Evolutionary conservation across 495 filamentous ascomycete species (phyloP).

Genomic region (Tuber magnatum): DNA sequence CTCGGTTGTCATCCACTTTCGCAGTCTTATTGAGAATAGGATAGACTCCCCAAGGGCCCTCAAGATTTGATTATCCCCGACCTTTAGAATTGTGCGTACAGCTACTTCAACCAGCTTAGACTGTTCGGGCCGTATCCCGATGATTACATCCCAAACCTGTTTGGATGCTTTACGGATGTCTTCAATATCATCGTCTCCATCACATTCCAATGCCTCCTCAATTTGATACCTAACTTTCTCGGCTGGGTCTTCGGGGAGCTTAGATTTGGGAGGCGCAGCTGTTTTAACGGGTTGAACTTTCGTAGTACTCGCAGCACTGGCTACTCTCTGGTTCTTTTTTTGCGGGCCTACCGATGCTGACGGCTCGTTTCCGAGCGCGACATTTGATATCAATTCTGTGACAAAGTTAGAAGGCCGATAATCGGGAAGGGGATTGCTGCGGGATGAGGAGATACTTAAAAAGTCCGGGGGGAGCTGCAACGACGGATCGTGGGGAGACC

Average conservation of each 20-base stretch:
- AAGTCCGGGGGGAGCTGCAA: not conserved
- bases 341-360: constrained; percentile 23
- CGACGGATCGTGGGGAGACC: not conserved
- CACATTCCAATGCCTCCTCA: constrained; percentile 31
- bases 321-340: constrained; percentile 23
- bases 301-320: constrained; percentile 3
- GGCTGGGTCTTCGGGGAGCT: constrained; percentile 34
- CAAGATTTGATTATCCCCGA: constrained; percentile 36
- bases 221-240: constrained; percentile 35
- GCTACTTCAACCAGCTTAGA: constrained; percentile 33
- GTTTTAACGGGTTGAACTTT: constrained; percentile 9
- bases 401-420: constrained; percentile 9
- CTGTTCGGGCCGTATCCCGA: constrained; percentile 26
- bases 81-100: constrained; percentile 38
- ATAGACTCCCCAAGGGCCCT: constrained; percentile 34
- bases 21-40: constrained; percentile 38
- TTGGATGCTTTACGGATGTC: constrained; percentile 37
- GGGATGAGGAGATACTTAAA: not conserved
- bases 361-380: constrained; percentile 27
- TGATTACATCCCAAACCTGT: constrained; percentile 37
- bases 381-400: constrained; percentile 30
- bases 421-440: not conserved
- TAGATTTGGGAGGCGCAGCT: constrained; percentile 19
- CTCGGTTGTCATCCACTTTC: constrained; percentile 39
- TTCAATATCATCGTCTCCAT: constrained; percentile 33